A percentile compares a stretch with the other conserved stretches of the same genome.
phyloP scores from a whole-genome alignment of 2,329 filamentous ascomycete species.

The Cephalotrichum gorgonifer region DNA sequence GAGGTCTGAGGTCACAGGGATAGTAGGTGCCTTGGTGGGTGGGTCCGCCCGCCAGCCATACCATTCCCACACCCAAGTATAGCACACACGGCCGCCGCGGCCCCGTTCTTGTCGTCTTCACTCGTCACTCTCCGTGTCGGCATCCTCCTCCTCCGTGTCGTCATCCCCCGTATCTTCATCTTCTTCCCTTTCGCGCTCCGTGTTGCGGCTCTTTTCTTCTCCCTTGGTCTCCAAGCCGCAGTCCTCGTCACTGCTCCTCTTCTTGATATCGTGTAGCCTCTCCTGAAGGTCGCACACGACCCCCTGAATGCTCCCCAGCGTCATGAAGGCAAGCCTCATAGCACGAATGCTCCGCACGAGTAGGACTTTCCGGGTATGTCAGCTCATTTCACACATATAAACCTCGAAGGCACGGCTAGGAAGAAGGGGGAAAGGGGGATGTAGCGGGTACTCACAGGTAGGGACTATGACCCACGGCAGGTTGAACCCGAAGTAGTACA shows the following conservation, averaged over 20 bases:
- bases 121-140: neutral
- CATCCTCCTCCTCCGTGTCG: neutral
- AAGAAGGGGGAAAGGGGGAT: neutral
- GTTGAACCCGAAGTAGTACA: constrained; percentile 53
- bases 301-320: neutral
- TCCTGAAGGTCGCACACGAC: neutral
- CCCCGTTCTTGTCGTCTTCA: too few species aligned
- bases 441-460: constrained; percentile 29
- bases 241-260: neutral
- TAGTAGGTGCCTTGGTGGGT: too few species aligned
- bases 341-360: constrained; percentile 2
- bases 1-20: too few species aligned
- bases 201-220: neutral
- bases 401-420: neutral
- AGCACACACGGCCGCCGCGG: too few species aligned
- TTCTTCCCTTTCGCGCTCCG: neutral
- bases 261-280: neutral
- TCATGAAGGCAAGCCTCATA: constrained; percentile 2
- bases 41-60: too few species aligned
- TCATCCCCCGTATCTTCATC: too few species aligned
- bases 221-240: too few species aligned
- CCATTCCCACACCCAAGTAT: too few species aligned
- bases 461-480: constrained; percentile 50
- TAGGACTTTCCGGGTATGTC: constrained; percentile 3
- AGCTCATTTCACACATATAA: neutral